Percentiles rank a stretch among this genome's conserved stretches.
phyloP scores from a whole-genome alignment of 352 stramenopile species.

The Globisporangium megalacanthum region DNA sequence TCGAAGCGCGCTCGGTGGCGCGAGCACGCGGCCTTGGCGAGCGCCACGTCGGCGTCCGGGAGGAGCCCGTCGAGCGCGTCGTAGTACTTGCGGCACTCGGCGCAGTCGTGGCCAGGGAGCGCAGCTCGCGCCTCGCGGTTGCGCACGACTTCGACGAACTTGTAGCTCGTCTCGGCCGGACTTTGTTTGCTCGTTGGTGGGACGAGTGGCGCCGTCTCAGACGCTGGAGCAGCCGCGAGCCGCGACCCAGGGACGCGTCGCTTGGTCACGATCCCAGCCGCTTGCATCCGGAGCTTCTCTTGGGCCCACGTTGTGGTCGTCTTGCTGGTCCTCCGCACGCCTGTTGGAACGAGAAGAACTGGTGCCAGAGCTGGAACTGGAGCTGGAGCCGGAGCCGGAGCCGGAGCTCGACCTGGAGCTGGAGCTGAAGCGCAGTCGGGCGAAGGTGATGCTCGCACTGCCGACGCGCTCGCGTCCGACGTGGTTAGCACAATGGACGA shows the following conservation, averaged over 20 bases:
- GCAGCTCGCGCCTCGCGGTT: constrained; percentile 55
- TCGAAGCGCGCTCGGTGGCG: constrained; percentile 69
- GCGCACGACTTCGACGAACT: constrained; percentile 78
- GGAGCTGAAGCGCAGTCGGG: background rate
- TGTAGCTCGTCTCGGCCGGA: constrained; percentile 22
- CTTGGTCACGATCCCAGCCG: background rate
- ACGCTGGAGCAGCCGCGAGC: background rate
- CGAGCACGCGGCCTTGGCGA: constrained; percentile 58
- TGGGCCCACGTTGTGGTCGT: constrained; percentile 32
- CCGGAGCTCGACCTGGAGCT: too few relatives aligned
- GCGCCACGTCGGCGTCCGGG: constrained; percentile 20
- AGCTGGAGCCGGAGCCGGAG: too few relatives aligned
- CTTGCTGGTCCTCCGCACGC: background rate
- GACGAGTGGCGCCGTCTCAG: background rate
- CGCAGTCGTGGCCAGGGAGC: constrained; percentile 58
- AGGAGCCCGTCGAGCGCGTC: constrained; percentile 51
- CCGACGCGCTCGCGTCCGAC: background rate
- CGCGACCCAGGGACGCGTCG: background rate
- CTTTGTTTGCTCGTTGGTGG: background rate
- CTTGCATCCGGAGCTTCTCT: constrained; percentile 26
- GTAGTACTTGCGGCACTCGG: constrained; percentile 79
- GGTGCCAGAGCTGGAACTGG: background rate
- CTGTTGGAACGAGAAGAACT: background rate
- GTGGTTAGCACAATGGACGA: background rate
- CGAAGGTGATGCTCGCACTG: background rate